Evolutionary conservation across 768 basidiomycete species (phyloP).

Genomic region (Pleurotus eryngii): DNA sequence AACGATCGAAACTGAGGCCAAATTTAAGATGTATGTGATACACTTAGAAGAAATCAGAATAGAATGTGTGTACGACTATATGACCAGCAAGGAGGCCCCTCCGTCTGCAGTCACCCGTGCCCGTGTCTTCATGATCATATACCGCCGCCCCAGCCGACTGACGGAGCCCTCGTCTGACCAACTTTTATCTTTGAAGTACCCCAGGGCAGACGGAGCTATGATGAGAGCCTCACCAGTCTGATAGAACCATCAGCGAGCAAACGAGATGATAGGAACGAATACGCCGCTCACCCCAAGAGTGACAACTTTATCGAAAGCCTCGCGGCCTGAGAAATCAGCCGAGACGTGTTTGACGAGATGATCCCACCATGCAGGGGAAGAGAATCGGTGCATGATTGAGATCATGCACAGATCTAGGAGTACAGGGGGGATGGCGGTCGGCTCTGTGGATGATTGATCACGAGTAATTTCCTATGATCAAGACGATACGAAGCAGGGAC

Average conservation of each 20-base stretch:
- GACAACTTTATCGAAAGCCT: constrained; percentile 67
- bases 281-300: constrained; percentile 47
- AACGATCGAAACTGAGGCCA: no score
- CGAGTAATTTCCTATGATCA: not conserved
- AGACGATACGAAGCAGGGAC: constrained; percentile 4
- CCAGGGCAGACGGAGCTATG: constrained; percentile 52
- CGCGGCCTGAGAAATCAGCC: constrained; percentile 52
- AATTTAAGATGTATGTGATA: no score
- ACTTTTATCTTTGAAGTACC: not conserved
- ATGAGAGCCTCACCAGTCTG: constrained; percentile 74
- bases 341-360: constrained; percentile 67
- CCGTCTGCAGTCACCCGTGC: constrained; percentile 62
- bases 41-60: no score
- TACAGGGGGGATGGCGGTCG: constrained; percentile 67
- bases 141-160: constrained; percentile 53
- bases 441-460: constrained; percentile 39
- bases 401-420: constrained; percentile 66
- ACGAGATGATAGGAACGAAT: not conserved
- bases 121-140: constrained; percentile 59
- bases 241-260: not conserved
- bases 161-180: constrained; percentile 15
- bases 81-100: constrained; percentile 54
- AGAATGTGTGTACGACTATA: constrained; percentile 19
- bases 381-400: constrained; percentile 68
- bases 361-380: constrained; percentile 74